Evolutionary conservation across 208 protist genomes (phyloP).

Genomic region (Trypanosomatidae sp.): DNA sequence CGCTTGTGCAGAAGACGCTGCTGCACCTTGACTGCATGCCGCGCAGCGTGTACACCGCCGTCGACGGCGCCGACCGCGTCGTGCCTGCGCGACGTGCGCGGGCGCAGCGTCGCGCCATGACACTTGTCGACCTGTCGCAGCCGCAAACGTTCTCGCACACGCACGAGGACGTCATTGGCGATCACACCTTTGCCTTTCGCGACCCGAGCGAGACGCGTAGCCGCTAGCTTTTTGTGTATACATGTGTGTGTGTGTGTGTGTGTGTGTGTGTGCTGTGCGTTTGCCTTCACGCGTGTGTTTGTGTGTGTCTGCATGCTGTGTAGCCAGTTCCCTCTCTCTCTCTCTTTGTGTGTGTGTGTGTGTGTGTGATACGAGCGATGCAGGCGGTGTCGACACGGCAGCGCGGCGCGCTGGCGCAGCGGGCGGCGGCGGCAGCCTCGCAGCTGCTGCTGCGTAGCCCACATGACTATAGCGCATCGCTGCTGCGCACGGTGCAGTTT

Average conservation of each 20-base stretch:
- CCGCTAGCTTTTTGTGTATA: no score
- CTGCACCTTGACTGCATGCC: constrained; percentile 49
- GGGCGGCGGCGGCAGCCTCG: constrained; percentile 19
- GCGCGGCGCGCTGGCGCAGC: neutral
- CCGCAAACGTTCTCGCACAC: constrained; percentile 75
- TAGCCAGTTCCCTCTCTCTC: constrained; percentile 1
- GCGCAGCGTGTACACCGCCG: constrained; percentile 46
- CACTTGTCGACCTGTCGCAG: constrained; percentile 56
- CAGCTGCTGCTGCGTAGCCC: constrained; percentile 14
- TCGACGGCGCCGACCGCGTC: constrained; percentile 23
- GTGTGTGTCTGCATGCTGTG: neutral
- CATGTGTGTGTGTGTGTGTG: neutral
- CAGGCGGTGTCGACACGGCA: neutral
- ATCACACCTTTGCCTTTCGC: constrained; percentile 47
- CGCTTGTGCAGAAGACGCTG: constrained; percentile 21
- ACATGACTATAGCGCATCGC: constrained; percentile 23
- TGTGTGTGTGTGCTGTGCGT: neutral
- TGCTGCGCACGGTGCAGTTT: constrained; percentile 57
- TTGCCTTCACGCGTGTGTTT: neutral
- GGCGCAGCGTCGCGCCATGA: constrained; percentile 21
- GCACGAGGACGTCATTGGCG: constrained; percentile 58
- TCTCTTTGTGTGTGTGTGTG: no score
- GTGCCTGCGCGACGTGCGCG: constrained; percentile 10
- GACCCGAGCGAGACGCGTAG: constrained; percentile 6
- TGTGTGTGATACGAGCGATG: no score